phyloP scores from a whole-genome alignment of 495 filamentous ascomycete genomes.

The Neurospora tetrasperma region DNA sequence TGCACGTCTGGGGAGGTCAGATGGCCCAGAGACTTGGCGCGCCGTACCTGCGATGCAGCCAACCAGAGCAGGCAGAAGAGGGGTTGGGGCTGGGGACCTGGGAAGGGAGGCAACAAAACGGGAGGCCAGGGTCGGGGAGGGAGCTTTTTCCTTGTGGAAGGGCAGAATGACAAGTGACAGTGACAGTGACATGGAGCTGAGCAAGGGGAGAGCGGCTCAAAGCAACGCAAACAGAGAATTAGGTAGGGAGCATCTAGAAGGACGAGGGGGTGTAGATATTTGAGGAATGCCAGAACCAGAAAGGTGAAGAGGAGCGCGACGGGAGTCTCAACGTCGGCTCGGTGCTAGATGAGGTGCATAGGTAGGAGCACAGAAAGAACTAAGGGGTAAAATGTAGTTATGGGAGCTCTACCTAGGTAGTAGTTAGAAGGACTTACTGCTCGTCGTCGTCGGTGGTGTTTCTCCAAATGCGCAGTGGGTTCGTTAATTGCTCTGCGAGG shows the following conservation, averaged over 20 bases:
- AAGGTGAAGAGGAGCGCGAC: background rate
- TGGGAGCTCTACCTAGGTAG: background rate
- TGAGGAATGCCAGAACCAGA: background rate
- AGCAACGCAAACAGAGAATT: background rate
- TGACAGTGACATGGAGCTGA: conserved; percentile 1
- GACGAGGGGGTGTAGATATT: background rate
- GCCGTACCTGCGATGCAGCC: conserved; percentile 20
- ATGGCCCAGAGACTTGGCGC: conserved; percentile 24
- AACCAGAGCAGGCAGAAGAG: conserved; percentile 21
- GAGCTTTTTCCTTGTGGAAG: conserved; percentile 22
- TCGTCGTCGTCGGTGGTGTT: background rate
- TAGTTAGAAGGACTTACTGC: background rate
- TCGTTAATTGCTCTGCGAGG: background rate
- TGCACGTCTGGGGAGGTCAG: conserved; percentile 28
- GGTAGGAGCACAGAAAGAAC: background rate
- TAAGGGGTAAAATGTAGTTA: background rate
- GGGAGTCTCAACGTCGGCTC: background rate
- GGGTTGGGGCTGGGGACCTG: conserved; percentile 15
- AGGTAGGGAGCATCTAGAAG: background rate
- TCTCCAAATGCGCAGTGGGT: background rate
- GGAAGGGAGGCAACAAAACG: conserved; percentile 15
- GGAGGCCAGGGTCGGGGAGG: conserved; percentile 1
- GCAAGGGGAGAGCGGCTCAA: background rate
- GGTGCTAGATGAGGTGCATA: background rate
- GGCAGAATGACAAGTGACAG: background rate